A percentile compares a stretch with the other conserved stretches of the same genome.
Conservation (phyloP, 495 filamentous ascomycete genomes). For the Chaetomium fimeti region DNA sequence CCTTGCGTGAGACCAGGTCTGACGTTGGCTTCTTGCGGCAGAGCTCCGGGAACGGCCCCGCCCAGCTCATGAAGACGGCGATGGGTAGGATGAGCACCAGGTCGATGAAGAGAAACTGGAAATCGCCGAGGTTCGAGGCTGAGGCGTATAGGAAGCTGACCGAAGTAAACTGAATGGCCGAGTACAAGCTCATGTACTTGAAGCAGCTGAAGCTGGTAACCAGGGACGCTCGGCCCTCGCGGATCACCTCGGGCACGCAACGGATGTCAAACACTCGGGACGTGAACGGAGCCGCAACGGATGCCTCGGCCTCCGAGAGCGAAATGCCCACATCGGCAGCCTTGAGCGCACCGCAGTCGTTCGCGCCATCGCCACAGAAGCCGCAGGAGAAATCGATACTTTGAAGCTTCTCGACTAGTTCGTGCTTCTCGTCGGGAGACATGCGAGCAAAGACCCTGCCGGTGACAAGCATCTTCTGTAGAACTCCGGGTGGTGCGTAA, state of each 20-base stretch:
- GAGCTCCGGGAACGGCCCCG: slow-evolving; percentile 74
- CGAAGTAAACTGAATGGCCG: slow-evolving; percentile 97
- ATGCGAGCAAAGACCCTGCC: slow-evolving; percentile 97
- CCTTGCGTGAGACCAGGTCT: slow-evolving; percentile 88
- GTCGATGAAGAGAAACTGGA: slow-evolving; percentile 97
- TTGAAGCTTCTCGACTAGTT: slow-evolving; percentile 95
- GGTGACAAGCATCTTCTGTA: slow-evolving; percentile 80
- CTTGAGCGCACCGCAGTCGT: slow-evolving; percentile 96
- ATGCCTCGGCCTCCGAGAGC: slow-evolving; percentile 95
- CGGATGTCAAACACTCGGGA: slow-evolving; percentile 94
- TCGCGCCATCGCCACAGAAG: slow-evolving; percentile 97
- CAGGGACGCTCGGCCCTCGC: slow-evolving; percentile 88
- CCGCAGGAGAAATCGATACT: slow-evolving; percentile 93
- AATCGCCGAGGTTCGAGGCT: slow-evolving; percentile 94
- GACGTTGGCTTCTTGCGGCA: slow-evolving; percentile 85
- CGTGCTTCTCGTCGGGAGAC: slow-evolving; percentile 99
- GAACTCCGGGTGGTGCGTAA: slow-evolving; percentile 72
- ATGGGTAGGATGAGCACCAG: slow-evolving; percentile 90
- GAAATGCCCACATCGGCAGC: slow-evolving; percentile 99
- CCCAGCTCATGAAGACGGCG: slow-evolving; percentile 99
- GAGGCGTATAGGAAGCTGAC: slow-evolving; percentile 97
- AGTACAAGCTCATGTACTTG: slow-evolving; percentile 99
- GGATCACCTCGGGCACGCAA: slow-evolving; percentile 92
- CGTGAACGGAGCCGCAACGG: slow-evolving; percentile 96
- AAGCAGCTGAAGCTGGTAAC: slow-evolving; percentile 99